Evolutionary conservation across 2,329 filamentous ascomycete genomes (phyloP).

Genomic region (Mycogone perniciosa): DNA sequence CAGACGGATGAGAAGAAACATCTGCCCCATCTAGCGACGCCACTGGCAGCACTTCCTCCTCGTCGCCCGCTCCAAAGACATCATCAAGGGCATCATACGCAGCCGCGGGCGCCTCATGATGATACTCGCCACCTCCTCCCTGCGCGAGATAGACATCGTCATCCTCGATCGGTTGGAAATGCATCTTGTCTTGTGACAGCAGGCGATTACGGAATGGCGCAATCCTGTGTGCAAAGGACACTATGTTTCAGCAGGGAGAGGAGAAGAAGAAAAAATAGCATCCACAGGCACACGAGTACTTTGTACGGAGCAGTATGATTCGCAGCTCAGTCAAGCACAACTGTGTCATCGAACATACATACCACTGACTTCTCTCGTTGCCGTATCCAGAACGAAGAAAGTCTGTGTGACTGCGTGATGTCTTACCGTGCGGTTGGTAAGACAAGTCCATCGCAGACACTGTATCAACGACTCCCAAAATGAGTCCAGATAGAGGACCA

Average conservation of each 20-base stretch:
- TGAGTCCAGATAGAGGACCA: not conserved
- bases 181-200: slow-evolving; percentile 20
- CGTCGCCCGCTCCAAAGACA: slow-evolving; percentile 26
- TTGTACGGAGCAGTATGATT: too few species aligned
- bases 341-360: too few species aligned
- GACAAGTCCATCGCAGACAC: slow-evolving; percentile 1
- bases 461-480: slow-evolving; percentile 1
- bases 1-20: slow-evolving; percentile 42
- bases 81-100: slow-evolving; percentile 29
- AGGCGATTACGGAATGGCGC: too few species aligned
- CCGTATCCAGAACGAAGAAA: not conserved
- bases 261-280: too few species aligned
- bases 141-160: slow-evolving; percentile 23
- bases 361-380: not conserved
- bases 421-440: slow-evolving; percentile 4
- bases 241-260: not conserved
- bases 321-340: too few species aligned
- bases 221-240: too few species aligned
- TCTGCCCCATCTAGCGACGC: not conserved
- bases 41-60: not conserved
- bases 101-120: slow-evolving; percentile 4
- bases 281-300: too few species aligned
- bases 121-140: slow-evolving; percentile 12
- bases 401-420: not conserved
- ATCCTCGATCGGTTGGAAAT: slow-evolving; percentile 28